Conservation (phyloP, 768 basidiomycete genomes). For the Brasilioporus rufonigricans region DNA sequence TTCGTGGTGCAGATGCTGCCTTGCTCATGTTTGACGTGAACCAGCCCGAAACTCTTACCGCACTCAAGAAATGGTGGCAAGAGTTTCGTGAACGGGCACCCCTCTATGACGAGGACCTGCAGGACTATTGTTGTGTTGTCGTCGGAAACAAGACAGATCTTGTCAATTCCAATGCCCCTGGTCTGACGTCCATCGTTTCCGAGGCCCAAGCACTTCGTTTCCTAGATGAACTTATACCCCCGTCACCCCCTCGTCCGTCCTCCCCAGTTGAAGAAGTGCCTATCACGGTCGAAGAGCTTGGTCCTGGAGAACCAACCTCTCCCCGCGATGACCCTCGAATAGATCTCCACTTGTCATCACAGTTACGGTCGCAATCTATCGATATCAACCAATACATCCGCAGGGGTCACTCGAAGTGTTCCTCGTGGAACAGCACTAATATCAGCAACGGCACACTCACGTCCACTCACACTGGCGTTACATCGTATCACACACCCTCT, state of each 20-base stretch:
- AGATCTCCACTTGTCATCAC: constrained; percentile 23
- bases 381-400: constrained; percentile 26
- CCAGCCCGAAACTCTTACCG: constrained; percentile 53
- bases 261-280: constrained; percentile 11
- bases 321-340: constrained; percentile 2
- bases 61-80: constrained; percentile 72
- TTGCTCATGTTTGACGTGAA: constrained; percentile 82
- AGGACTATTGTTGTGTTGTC: constrained; percentile 68
- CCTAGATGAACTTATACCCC: constrained; percentile 57
- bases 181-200: constrained; percentile 27
- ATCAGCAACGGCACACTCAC: constrained; percentile 50
- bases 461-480: constrained; percentile 55
- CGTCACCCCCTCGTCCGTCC: constrained; percentile 11
- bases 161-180: constrained; percentile 10
- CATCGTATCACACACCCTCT: constrained; percentile 74
- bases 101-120: constrained; percentile 57
- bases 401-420: constrained; percentile 38
- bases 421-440: constrained; percentile 45
- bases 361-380: constrained; percentile 19
- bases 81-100: constrained; percentile 72
- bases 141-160: constrained; percentile 80
- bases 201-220: constrained; percentile 50
- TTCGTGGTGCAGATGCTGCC: constrained; percentile 80
- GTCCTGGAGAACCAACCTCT: constrained; percentile 15
- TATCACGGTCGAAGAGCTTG: constrained; percentile 9